Percentiles rank a stretch among this genome's conserved stretches.
These are phyloP conservation scores for Cerrena zonata DNA, from an alignment of 1,284 basidiomycete species.

Conservation along the genomic window DNA sequence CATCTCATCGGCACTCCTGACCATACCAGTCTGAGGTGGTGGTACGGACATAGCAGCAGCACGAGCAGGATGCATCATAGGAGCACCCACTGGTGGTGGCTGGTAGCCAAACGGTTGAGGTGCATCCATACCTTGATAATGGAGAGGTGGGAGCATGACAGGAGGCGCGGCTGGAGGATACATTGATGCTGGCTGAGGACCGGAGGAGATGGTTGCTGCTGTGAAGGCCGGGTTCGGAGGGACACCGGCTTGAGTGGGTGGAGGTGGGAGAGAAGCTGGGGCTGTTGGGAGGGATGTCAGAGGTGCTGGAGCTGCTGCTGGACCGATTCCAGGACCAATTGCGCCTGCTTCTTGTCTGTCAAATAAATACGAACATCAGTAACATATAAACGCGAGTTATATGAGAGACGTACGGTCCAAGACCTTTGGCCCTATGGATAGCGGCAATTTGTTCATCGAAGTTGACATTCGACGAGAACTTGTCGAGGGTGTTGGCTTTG, in stretches of 20 bases:
- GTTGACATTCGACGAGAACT: constrained; percentile 85
- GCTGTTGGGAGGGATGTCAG: constrained; percentile 57
- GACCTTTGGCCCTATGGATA: constrained; percentile 83
- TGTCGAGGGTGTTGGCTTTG: constrained; percentile 81
- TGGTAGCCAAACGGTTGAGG: constrained; percentile 75
- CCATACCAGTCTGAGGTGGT: constrained; percentile 56
- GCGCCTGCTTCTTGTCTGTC: constrained; percentile 63
- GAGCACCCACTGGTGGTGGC: constrained; percentile 41
- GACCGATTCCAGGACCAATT: constrained; percentile 80
- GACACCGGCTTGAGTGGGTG: constrained; percentile 40
- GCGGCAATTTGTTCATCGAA: constrained; percentile 94
- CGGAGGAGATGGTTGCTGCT: constrained; percentile 72
- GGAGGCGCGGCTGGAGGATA: constrained; percentile 55
- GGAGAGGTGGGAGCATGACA: constrained; percentile 75
- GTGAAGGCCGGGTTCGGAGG: constrained; percentile 45
- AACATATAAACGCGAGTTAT: constrained; percentile 7
- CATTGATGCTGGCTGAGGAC: constrained; percentile 72
- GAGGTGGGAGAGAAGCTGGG: constrained; percentile 60
- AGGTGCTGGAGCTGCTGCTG: constrained; percentile 60
- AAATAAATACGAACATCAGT: constrained; percentile 11
- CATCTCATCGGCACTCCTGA: constrained; percentile 75
- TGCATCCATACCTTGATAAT: constrained; percentile 73
- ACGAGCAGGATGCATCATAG: constrained; percentile 36
- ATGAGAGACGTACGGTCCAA: constrained; percentile 69
- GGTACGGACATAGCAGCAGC: constrained; percentile 27